phyloP scores from a whole-genome alignment of 208 protist species.

The Leishmania tropica region DNA sequence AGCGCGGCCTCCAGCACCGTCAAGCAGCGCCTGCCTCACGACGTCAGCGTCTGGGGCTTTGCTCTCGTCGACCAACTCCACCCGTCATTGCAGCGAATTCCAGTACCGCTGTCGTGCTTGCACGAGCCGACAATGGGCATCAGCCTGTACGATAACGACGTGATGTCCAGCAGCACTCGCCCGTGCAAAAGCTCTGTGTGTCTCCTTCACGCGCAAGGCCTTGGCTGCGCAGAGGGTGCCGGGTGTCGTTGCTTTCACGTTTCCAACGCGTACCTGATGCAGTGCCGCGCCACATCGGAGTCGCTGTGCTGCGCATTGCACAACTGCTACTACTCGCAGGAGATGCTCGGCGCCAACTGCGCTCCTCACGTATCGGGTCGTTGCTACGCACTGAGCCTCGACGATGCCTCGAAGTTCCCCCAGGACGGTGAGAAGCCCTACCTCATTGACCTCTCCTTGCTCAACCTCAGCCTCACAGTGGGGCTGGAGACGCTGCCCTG shows the following conservation, averaged over 20 bases:
- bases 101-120: constrained; percentile 47
- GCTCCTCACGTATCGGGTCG: constrained; percentile 38
- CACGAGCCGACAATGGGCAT: constrained; percentile 43
- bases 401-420: constrained; percentile 25
- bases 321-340: constrained; percentile 67
- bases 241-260: constrained; percentile 54
- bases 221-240: constrained; percentile 32
- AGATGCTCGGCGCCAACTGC: constrained; percentile 44
- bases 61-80: constrained; percentile 53
- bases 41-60: constrained; percentile 50
- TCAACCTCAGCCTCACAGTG: constrained; percentile 48
- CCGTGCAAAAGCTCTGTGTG: constrained; percentile 57
- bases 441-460: constrained; percentile 40
- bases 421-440: constrained; percentile 29
- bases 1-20: constrained; percentile 1
- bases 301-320: constrained; percentile 55
- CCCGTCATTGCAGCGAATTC: constrained; percentile 47
- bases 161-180: constrained; percentile 45
- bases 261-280: constrained; percentile 34
- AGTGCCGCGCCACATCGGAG: constrained; percentile 37
- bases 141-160: constrained; percentile 56
- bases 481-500: constrained; percentile 44
- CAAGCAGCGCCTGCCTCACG: constrained; percentile 29
- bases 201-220: constrained; percentile 34
- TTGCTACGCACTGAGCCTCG: constrained; percentile 39